Conservation (phyloP, 2,329 filamentous ascomycete species). For the Huntiella moniliformis region DNA sequence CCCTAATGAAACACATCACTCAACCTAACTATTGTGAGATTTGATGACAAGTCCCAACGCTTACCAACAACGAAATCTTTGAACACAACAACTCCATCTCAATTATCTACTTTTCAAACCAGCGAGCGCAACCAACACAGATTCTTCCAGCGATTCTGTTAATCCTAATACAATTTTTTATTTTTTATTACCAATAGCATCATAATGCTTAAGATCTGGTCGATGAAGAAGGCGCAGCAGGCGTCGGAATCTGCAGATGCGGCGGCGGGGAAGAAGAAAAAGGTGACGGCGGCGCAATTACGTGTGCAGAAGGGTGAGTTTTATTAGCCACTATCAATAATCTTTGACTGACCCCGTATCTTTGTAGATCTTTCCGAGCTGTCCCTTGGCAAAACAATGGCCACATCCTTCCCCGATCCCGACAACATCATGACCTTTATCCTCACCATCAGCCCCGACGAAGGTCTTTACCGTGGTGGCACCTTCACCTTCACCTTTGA, state of each 20-base stretch:
- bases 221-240: constrained; percentile 96
- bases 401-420: constrained; percentile 60
- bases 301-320: constrained; percentile 79
- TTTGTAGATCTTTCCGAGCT: constrained; percentile 59
- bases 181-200: background rate
- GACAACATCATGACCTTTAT: constrained; percentile 76
- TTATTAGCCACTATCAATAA: background rate
- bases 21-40: too few relatives aligned
- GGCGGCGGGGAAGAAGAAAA: constrained; percentile 78
- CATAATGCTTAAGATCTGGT: constrained; percentile 96
- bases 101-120: background rate
- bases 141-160: background rate
- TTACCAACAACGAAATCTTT: too few relatives aligned
- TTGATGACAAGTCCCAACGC: too few relatives aligned
- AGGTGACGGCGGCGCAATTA: constrained; percentile 88
- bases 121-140: background rate
- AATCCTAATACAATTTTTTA: background rate
- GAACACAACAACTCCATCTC: background rate
- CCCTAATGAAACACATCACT: too few relatives aligned
- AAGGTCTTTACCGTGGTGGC: constrained; percentile 75
- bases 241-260: constrained; percentile 71
- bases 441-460: constrained; percentile 67
- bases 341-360: background rate
- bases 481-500: constrained; percentile 77
- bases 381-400: constrained; percentile 62